Evolutionary conservation across 2,329 filamentous ascomycete genomes (phyloP).

Genomic region (Arthrinium phaeospermum): DNA sequence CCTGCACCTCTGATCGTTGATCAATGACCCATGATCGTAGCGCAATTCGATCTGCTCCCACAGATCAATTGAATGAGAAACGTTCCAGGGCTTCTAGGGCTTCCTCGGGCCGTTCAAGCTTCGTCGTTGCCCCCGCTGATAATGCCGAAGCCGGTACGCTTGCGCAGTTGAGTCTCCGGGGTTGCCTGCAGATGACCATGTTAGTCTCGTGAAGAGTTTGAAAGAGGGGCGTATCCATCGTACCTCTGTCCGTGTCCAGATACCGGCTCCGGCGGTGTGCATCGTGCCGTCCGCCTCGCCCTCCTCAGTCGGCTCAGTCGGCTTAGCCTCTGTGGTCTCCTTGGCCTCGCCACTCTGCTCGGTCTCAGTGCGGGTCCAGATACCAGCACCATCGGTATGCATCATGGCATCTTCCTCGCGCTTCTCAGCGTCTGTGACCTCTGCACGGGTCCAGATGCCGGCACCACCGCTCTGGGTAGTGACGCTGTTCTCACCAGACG

Average conservation of each 20-base stretch:
- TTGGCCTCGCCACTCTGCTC: neutral
- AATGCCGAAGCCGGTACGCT: constrained; percentile 21
- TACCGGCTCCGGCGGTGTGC: neutral
- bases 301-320: neutral
- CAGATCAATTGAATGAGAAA: neutral
- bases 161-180: neutral
- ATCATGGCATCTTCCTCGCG: neutral
- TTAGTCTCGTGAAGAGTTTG: neutral
- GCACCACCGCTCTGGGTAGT: neutral
- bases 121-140: constrained; percentile 22
- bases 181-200: neutral
- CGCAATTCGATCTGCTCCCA: constrained; percentile 1
- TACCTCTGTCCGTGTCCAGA: neutral
- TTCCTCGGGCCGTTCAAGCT: neutral
- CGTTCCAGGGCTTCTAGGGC: neutral
- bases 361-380: neutral
- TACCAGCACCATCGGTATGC: neutral
- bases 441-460: neutral
- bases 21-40: neutral
- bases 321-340: neutral
- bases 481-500: neutral
- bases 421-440: neutral
- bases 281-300: neutral
- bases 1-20: constrained; percentile 1
- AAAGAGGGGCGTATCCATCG: too few species aligned